Base-by-base conservation (phyloP, 1,284 basidiomycete species). In the Microbotryum silenes-acaulis region DNA sequence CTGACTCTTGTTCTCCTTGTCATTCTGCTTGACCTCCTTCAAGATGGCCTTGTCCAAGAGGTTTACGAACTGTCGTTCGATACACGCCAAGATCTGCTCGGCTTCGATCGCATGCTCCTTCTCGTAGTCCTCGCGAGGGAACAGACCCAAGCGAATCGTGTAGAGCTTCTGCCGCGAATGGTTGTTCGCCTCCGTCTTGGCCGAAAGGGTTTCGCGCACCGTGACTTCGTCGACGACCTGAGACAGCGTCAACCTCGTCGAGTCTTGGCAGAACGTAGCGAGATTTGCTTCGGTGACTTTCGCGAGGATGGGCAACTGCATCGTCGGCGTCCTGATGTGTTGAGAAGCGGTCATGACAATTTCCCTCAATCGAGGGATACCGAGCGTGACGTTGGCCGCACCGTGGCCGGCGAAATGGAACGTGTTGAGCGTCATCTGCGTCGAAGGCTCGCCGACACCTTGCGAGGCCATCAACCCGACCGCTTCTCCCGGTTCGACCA, bases 381-480 rank as follows among this genome's bases (percentile, higher is more conserved):
- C 96, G 54, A 99, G 83, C 2, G 96, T 99, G 66, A 99, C 96
- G 76, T 99, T 99, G 46, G 96, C 94, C 62, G 96, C 94, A 78
- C 96, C 96, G 76, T 98, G 96, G 71, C 94, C 91, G 68, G 92
- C 92, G 75, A 98, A 97, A 80, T 99, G 96, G 85, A 99, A 99
- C 10, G 96, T 99, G 76, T 99, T 99, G 69, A 99, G 79, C 33
- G 96, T 99, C 96, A 99, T 99, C 76, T 99, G 96, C 2, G 96
- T 99, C 27, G 96, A 98, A 5, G 96, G 96, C 76, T 99, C 96
- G 63, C 96, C 96, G 53, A 99, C 85, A 79, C 93, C 91, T 80
- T 99, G 96, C 25, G 93, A 94, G n/a, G 96, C 96, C 54, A 99
- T 80, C 53, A 98, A 77, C 59, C 96, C 96, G 54, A 99, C 96